These are phyloP conservation scores for Melastoma malabathricum DNA, from an alignment of 345 rosid species.

Conservation along the genomic window DNA sequence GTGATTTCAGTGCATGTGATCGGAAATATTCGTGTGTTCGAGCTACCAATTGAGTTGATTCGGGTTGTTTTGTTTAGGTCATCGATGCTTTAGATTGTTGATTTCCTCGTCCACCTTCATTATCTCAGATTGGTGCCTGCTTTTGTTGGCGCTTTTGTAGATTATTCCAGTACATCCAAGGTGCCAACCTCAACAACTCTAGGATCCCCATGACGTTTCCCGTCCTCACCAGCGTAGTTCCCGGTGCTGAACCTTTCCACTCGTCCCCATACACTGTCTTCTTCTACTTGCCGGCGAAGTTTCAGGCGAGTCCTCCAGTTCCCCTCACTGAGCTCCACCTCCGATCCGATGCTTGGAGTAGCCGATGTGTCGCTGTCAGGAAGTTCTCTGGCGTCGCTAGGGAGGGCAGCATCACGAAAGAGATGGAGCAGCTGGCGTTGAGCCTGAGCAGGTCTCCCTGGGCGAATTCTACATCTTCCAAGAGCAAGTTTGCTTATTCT, in stretches of 20 bases:
- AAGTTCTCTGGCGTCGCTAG: constrained; percentile 52
- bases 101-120: too few species aligned
- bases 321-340: constrained; percentile 45
- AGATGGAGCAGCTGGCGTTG: constrained; percentile 36
- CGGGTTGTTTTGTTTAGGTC: too few species aligned
- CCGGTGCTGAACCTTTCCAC: constrained; percentile 48
- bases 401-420: constrained; percentile 27
- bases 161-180: constrained; percentile 53
- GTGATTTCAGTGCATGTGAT: not conserved
- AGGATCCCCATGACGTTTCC: constrained; percentile 57
- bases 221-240: constrained; percentile 44
- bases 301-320: constrained; percentile 41
- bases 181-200: constrained; percentile 59
- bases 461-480: constrained; percentile 25
- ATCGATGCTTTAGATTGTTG: too few species aligned
- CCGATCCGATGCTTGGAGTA: constrained; percentile 24
- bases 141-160: constrained; percentile 8
- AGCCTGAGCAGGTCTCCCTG: constrained; percentile 49
- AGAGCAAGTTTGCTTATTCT: constrained; percentile 35
- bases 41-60: too few species aligned
- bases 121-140: not conserved
- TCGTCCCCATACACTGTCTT: constrained; percentile 39
- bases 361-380: constrained; percentile 41
- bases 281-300: constrained; percentile 43
- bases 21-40: too few species aligned